Conservation (phyloP, 2,329 filamentous ascomycete genomes). For the Coniosporium tulheliwenetii region DNA sequence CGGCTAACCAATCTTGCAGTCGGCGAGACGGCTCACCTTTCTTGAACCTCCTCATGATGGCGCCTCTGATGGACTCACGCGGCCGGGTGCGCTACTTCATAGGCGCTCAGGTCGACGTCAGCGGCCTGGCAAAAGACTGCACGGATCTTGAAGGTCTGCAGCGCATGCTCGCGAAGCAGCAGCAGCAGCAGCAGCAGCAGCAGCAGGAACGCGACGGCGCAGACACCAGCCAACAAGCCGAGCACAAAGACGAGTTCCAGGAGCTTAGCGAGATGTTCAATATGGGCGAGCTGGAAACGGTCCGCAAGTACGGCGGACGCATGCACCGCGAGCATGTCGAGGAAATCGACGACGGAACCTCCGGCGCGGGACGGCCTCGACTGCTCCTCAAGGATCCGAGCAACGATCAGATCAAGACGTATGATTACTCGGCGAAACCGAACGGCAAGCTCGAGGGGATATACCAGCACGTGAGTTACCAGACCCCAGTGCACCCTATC, state of each 20-base stretch:
- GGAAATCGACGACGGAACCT: conserved; percentile 27
- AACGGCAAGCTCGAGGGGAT: conserved; percentile 33
- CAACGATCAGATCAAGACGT: conserved; percentile 11
- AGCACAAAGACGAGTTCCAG: conserved; percentile 43
- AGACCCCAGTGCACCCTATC: too few species aligned
- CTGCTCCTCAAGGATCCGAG: conserved; percentile 33
- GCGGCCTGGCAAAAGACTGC: conserved; percentile 50
- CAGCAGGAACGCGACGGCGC: conserved; percentile 9
- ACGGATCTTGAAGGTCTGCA: conserved; percentile 48
- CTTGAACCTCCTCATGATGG: conserved; percentile 63
- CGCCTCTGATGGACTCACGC: conserved; percentile 52
- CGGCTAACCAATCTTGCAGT: conserved; percentile 15
- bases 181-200: conserved; percentile 6
- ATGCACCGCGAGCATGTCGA: conserved; percentile 41
- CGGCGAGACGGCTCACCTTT: conserved; percentile 63
- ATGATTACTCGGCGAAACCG: conserved; percentile 8
- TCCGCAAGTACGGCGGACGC: conserved; percentile 45
- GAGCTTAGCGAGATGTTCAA: conserved; percentile 57
- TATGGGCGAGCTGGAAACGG: conserved; percentile 46
- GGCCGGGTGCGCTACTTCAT: conserved; percentile 54
- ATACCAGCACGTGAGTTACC: conserved; percentile 43
- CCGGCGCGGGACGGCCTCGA: conserved; percentile 22
- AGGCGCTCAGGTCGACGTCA: conserved; percentile 58
- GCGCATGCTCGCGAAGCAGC: conserved; percentile 7
- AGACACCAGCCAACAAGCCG: conserved; percentile 11